These are phyloP conservation scores for Pythium brassicae DNA, from an alignment of 352 stramenopile genomes.

Conservation along the genomic window DNA sequence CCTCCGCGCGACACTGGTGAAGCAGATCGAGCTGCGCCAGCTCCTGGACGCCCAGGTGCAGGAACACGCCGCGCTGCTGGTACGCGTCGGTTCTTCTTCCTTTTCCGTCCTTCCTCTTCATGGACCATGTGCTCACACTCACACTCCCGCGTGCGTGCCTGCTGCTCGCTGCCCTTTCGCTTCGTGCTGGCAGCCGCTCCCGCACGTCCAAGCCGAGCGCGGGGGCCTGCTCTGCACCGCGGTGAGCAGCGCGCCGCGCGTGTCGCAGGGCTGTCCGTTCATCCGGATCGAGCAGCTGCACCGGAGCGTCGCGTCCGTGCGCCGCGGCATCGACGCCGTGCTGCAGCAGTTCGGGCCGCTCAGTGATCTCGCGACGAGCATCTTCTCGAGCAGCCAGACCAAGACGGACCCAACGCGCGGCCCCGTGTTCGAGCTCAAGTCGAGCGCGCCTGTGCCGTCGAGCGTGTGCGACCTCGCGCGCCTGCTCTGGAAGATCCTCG, in stretches of 20 bases:
- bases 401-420: constrained; percentile 3
- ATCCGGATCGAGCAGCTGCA: constrained; percentile 13
- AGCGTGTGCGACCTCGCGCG: neutral
- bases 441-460: constrained; percentile 8
- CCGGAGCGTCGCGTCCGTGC: constrained; percentile 2
- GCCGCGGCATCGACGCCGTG: constrained; percentile 6
- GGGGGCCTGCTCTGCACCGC: neutral
- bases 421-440: constrained; percentile 12
- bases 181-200: too few relatives aligned
- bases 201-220: neutral
- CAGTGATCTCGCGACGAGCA: constrained; percentile 5
- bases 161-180: neutral
- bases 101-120: too few relatives aligned
- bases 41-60: constrained; percentile 14
- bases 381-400: constrained; percentile 12
- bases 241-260: constrained; percentile 2
- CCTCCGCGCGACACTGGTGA: constrained; percentile 28
- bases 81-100: neutral
- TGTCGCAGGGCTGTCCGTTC: constrained; percentile 3
- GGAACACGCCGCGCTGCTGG: neutral
- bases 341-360: neutral
- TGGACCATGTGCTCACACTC: neutral
- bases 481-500: constrained; percentile 6
- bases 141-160: neutral
- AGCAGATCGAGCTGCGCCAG: constrained; percentile 42